Percentiles rank a stretch among this genome's conserved stretches.
Evolutionary conservation across 169 alveolate genomes (phyloP).

Genomic region (Besnoitia besnoiti): DNA sequence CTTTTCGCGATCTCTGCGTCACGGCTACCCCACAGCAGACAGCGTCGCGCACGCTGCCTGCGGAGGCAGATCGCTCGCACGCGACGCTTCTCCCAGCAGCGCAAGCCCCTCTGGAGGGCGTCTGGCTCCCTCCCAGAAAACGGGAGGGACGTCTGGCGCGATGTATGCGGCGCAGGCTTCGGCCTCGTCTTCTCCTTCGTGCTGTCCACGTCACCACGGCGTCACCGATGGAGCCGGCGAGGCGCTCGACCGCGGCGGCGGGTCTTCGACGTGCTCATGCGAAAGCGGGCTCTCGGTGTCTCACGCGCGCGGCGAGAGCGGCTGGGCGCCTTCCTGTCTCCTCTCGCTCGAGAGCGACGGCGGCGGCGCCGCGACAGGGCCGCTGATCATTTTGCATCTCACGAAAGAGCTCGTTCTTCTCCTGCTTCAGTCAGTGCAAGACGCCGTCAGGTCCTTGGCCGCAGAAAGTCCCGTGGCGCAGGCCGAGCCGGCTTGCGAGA

Average conservation of each 20-base stretch:
- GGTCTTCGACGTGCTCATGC: neutral
- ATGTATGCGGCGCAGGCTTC: neutral
- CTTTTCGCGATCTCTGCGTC: neutral
- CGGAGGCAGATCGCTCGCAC: neutral
- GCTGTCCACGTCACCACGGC: slow-evolving; percentile 2
- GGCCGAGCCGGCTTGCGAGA: neutral
- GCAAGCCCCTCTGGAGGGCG: neutral
- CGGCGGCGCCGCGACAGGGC: neutral
- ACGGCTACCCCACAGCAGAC: neutral
- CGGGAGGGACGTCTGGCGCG: neutral
- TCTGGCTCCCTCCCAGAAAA: neutral
- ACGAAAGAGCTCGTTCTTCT: slow-evolving; percentile 14
- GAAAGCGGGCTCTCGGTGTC: neutral
- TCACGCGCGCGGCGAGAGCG: neutral
- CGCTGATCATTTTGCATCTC: slow-evolving; percentile 2
- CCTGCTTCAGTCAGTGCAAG: slow-evolving; percentile 43
- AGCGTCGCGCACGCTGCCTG: neutral
- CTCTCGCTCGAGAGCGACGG: neutral
- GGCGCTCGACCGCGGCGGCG: neutral
- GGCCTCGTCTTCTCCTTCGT: neutral
- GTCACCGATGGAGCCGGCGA: neutral
- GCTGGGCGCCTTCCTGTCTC: neutral
- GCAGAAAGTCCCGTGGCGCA: neutral
- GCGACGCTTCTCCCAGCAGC: neutral
- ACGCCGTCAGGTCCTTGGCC: neutral